A percentile compares a stretch with the other conserved stretches of the same genome.
Conservation (phyloP, 345 rosid species). For the Nasturtium officinale region DNA sequence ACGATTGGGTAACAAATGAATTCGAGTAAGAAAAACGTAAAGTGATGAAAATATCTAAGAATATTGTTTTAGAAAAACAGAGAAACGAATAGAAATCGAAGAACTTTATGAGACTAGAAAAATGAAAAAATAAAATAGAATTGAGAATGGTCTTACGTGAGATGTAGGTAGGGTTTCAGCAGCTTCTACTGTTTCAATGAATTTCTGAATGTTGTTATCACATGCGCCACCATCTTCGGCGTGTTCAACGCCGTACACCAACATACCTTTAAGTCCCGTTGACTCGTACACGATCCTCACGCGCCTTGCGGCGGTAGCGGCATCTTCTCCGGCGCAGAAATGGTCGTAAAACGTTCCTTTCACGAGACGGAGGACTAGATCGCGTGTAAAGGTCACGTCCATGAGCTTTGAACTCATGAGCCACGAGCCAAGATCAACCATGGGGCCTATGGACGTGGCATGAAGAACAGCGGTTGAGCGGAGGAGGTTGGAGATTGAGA, state of each 20-base stretch:
- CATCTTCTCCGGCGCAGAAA: constrained; percentile 77
- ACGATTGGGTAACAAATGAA: not conserved
- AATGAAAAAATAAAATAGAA: not conserved
- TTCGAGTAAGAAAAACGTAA: not conserved
- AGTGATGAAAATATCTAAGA: not conserved
- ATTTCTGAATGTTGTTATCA: constrained; percentile 59
- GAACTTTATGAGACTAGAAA: not conserved
- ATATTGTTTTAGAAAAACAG: not conserved
- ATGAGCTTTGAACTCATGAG: constrained; percentile 69
- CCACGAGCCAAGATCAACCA: constrained; percentile 77
- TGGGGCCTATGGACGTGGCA: constrained; percentile 53
- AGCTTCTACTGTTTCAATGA: constrained; percentile 57
- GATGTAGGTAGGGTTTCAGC: constrained; percentile 63
- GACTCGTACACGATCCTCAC: constrained; percentile 49
- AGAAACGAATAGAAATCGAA: not conserved
- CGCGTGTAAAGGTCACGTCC: constrained; percentile 48
- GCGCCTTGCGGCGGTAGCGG: constrained; percentile 45
- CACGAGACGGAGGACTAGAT: constrained; percentile 41
- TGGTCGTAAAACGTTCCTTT: constrained; percentile 76
- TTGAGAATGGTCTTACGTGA: constrained; percentile 55
- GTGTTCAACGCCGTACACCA: constrained; percentile 74
- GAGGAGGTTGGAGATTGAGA: constrained; percentile 52
- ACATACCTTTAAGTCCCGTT: constrained; percentile 72
- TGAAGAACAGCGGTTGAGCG: constrained; percentile 61
- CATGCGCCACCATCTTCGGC: constrained; percentile 57